Base-by-base conservation (phyloP, 1,284 basidiomycete species). In the Irpex lacteus region DNA sequence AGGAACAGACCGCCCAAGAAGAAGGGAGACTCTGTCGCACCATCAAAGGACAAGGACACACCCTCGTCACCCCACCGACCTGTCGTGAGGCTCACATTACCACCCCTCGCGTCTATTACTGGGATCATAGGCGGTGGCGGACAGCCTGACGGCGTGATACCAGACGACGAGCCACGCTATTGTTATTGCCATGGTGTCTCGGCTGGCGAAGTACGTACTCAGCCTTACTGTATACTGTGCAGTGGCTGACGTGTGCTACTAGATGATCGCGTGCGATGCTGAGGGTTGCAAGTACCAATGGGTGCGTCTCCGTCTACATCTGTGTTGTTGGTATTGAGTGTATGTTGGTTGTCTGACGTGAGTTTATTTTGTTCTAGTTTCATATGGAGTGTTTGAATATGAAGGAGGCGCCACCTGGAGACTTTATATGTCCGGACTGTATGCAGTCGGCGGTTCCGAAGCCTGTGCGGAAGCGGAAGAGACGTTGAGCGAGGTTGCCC, bases 211-310 rank as follows among this genome's bases (percentile, higher is more conserved):
- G 91, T 91, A 70, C 67, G 59, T 49, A 13, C 38, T 32, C 34
- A 6, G 15, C 9, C 47, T 19, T 53, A 4, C 49, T 5, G 85
- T 77, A 49, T 60, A 59, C 36, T 59, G 62, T 63, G 60, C 47
- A 21, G 58, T 50, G 21, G 59, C 56, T 36, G 34, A 34, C 66
- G 36, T 62, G 21, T 19, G 60, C 61, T 49, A 18, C 56, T 68
- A 94, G 91, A 95, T 95, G 94, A 87, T 95, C 66, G 92, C 80
- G 2, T 95, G 93, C 71, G 94, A 95, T 72, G 84, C 84, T 67
- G 74, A 78, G 44, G 78, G 80, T 37, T 95, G 93, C 72, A 77
- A 82, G 68, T 77, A 80, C 47, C 91, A 94, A 85, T 95, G 93
- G 93, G 91, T 88, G 69, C 70, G 86, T 78, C 40, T 9, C 8